Evolutionary conservation across 2,329 filamentous ascomycete genomes (phyloP).

Genomic region (Colletotrichum simmondsii): DNA sequence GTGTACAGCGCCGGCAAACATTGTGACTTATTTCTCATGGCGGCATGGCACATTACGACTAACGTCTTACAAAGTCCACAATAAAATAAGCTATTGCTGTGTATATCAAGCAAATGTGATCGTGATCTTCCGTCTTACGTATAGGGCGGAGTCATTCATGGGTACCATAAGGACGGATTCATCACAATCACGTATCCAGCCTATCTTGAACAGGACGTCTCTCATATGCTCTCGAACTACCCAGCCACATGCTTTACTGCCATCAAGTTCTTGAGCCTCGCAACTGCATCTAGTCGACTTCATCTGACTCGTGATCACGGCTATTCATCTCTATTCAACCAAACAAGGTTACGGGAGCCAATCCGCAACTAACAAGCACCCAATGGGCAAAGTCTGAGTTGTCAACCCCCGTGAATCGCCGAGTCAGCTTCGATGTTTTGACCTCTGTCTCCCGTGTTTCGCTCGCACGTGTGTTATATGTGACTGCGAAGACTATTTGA

Average conservation of each 20-base stretch:
- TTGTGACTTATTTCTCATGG: not conserved
- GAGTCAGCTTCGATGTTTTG: not conserved
- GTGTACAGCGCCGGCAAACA: too few species aligned
- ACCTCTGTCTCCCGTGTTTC: not conserved
- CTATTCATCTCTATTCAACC: not conserved
- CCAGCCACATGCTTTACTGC: not conserved
- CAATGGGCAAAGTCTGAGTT: not conserved
- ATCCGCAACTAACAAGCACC: not conserved
- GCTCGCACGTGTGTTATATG: not conserved
- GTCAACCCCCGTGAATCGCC: not conserved
- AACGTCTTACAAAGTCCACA: not conserved
- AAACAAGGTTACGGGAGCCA: not conserved
- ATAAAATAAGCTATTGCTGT: not conserved
- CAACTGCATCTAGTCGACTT: not conserved
- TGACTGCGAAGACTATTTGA: not conserved
- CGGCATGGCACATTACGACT: not conserved
- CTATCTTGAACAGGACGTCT: too few species aligned
- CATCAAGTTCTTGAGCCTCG: not conserved
- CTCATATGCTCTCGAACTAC: not conserved
- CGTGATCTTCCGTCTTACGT: too few species aligned
- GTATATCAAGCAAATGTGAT: too few species aligned
- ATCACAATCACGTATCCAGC: not conserved
- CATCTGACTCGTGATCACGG: not conserved
- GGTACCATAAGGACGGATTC: not conserved
- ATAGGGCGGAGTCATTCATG: not conserved